Base-by-base conservation (phyloP, 2,329 filamentous ascomycete species). In the Penicillium concentricum region DNA sequence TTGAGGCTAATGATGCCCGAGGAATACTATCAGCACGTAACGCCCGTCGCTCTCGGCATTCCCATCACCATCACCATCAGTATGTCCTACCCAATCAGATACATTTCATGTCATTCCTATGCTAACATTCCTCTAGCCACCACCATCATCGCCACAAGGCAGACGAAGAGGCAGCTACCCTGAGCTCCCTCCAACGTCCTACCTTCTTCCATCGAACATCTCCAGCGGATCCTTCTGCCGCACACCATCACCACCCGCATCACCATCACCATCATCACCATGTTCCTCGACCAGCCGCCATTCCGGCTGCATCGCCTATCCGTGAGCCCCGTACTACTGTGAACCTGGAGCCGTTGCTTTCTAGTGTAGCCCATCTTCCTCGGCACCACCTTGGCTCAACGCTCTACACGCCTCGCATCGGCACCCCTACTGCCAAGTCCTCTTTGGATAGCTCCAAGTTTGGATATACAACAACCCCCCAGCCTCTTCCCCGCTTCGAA, bases 361-460 rank as follows among this genome's bases (percentile, higher is more conserved):
- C 91, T 2, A 87, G 85, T 30, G 86, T 93, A 4, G 81, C 87
- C 0, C 78, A 88, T 56, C 81, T 85, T 18, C 89, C 90, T 9
- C 87, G 92, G 10, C 83, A 86, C 54, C 92, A 97, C 70, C 83
- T 97, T 2, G 93, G 93, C 34, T 90, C 91, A 56, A 88, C 90
- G 4, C 80, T 96, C 15, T 97, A 97, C 71, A 82, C 88, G 48
- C 85, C 90, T 0, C 82, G 79, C 6, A 79, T 96, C 5, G 76
- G 78, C 3, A 67, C 79, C 5, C 79, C 79, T 1, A 72, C 78
- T 3, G 75, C 67, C 15, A 72, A 69, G 51, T 71, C 72, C 2
- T 70, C 72, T 0, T 39, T 68, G n/a, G 75, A 76, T 52, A 81
- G 81, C 62, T 76, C 80, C 52, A 84, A 83, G 61, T 82, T 84